These are phyloP conservation scores for Penicillium paxilli DNA, from an alignment of 495 filamentous ascomycete species.

Conservation along the genomic window DNA sequence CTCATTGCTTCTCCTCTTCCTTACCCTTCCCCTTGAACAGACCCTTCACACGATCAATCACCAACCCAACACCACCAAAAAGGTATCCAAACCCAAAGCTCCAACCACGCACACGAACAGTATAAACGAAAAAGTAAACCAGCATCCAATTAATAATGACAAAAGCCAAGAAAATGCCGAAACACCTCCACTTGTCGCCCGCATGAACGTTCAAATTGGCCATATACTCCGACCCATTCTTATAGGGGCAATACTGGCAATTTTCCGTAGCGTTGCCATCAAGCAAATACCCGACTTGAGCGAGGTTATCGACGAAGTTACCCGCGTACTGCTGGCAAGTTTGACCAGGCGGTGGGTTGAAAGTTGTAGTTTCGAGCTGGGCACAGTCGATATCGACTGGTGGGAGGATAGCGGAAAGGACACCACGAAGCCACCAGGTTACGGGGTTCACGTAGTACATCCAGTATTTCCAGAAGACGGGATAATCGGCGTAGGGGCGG, in stretches of 20 bases:
- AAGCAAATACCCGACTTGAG: slow-evolving; percentile 56
- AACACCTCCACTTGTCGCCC: slow-evolving; percentile 68
- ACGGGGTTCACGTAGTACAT: slow-evolving; percentile 72
- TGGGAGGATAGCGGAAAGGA: slow-evolving; percentile 62
- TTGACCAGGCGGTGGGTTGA: slow-evolving; percentile 61
- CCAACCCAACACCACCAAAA: slow-evolving; percentile 50
- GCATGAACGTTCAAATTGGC: slow-evolving; percentile 63
- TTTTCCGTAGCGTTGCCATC: slow-evolving; percentile 53
- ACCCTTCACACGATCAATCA: slow-evolving; percentile 41
- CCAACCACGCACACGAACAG: slow-evolving; percentile 71
- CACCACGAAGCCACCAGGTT: slow-evolving; percentile 73
- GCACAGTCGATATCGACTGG: slow-evolving; percentile 58
- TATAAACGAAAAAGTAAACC: slow-evolving; percentile 86
- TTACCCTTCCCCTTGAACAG: slow-evolving; percentile 35
- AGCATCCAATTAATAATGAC: slow-evolving; percentile 74
- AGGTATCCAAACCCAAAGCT: slow-evolving; percentile 66
- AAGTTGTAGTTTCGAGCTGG: slow-evolving; percentile 60
- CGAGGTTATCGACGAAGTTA: slow-evolving; percentile 47
- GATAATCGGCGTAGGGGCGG: slow-evolving; percentile 65
- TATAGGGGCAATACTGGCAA: slow-evolving; percentile 79
- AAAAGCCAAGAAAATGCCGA: slow-evolving; percentile 78
- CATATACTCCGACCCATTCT: slow-evolving; percentile 66
- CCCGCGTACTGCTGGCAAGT: slow-evolving; percentile 64
- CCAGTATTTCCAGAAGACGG: slow-evolving; percentile 82
- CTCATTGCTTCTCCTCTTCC: slow-evolving; percentile 13